Evolutionary conservation across 768 basidiomycete species (phyloP).

Genomic region (Tulasnella sp.): DNA sequence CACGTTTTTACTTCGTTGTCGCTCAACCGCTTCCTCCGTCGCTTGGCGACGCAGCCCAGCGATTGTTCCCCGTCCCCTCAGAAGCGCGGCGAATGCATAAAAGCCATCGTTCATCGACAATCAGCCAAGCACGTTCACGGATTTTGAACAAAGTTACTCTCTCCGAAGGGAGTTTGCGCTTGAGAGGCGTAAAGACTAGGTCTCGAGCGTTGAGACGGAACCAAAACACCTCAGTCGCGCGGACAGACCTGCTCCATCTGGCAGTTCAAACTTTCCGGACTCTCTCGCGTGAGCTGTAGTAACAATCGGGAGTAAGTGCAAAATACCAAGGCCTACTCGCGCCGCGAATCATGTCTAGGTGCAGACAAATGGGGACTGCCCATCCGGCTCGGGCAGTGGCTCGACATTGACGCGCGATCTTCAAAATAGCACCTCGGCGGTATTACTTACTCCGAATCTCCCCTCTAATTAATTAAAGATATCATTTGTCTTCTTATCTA

Average conservation of each 20-base stretch:
- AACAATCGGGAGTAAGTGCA: neutral
- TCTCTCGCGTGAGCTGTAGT: neutral
- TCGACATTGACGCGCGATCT: neutral
- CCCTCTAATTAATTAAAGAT: neutral
- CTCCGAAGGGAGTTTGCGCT: neutral
- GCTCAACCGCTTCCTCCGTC: neutral
- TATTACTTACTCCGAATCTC: neutral
- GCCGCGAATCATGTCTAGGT: neutral
- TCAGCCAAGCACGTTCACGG: neutral
- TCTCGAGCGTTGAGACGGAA: neutral
- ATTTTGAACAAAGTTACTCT: neutral
- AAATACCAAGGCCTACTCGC: neutral
- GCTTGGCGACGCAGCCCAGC: neutral
- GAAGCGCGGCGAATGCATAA: neutral
- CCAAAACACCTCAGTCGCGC: neutral
- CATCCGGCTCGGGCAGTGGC: neutral
- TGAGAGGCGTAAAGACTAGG: neutral
- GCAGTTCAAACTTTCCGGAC: neutral
- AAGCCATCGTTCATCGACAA: neutral
- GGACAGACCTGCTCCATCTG: neutral
- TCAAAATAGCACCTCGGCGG: neutral
- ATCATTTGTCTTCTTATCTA: neutral
- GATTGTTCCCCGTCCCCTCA: neutral
- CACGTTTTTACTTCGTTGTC: neutral
- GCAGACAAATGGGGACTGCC: neutral